A percentile compares a stretch with the other conserved stretches of the same genome.
Evolutionary conservation across 2,329 filamentous ascomycete species (phyloP).

Genomic region (Helotiales sp.): DNA sequence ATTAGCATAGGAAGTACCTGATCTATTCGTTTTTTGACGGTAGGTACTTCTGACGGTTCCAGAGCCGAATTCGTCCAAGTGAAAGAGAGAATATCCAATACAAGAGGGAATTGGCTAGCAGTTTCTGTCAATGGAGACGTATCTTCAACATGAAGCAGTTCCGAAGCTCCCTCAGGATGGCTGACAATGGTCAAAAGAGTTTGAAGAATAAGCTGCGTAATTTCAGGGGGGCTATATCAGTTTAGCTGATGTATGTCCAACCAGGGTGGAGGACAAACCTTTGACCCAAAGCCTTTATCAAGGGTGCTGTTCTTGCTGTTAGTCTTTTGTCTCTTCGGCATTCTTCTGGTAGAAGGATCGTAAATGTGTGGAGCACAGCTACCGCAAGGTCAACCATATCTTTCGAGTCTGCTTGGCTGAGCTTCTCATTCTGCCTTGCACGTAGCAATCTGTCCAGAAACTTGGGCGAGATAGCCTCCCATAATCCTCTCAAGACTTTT

Average conservation of each 20-base stretch:
- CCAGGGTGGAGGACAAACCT: constrained; percentile 42
- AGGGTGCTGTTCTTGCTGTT: constrained; percentile 50
- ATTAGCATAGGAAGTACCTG: constrained; percentile 48
- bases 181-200: constrained; percentile 57
- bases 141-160: constrained; percentile 50
- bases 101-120: constrained; percentile 52
- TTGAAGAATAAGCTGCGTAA: constrained; percentile 54
- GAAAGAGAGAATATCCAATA: constrained; percentile 55
- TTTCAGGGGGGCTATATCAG: constrained; percentile 49
- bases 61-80: constrained; percentile 55
- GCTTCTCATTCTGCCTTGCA: constrained; percentile 45
- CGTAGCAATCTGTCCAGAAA: constrained; percentile 65
- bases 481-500: constrained; percentile 48
- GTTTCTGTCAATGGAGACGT: constrained; percentile 57
- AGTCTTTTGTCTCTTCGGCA: constrained; percentile 48
- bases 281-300: constrained; percentile 53
- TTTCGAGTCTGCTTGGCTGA: constrained; percentile 45
- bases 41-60: constrained; percentile 31
- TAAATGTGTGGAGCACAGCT: constrained; percentile 63
- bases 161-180: constrained; percentile 48
- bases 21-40: constrained; percentile 46
- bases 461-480: constrained; percentile 59
- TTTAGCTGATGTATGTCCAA: constrained; percentile 10
- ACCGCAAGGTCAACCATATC: constrained; percentile 65
- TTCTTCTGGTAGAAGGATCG: constrained; percentile 53